Base-by-base conservation (phyloP, 2,329 filamentous ascomycete genomes). In the Neofusicoccum kwambonambiense region DNA sequence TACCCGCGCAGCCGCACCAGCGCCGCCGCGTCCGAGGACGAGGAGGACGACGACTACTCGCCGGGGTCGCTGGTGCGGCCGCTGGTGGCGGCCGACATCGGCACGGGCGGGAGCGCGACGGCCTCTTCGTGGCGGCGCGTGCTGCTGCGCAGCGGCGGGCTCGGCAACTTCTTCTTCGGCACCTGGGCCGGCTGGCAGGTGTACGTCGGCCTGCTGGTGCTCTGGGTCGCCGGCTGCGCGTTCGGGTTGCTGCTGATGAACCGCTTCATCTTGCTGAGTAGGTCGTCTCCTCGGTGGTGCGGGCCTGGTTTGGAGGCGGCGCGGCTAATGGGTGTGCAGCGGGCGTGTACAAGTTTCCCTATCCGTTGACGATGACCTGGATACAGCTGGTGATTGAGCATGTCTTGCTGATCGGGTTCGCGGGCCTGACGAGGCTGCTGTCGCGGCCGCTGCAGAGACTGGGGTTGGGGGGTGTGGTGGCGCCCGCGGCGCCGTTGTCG, bases 351-450 rank as follows among this genome's bases (percentile, higher is more conserved):
- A 79, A 78, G 75, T 85, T 86, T 66, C 80, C 80, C 1, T 85
- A 83, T 66, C 83, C 83, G 13, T 73, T 85, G 35, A 80, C 82
- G 8, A 77, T 80, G 58, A 84, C 83, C 0, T 79, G 83, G 34
- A 70, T 84, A 17, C 81, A 86, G 68, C 77, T 86, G 44, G 69
- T 82, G 51, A 78, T 84, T 61, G 81, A 82, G 3, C 83, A 85
- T 66, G 66, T 80, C 4, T 78, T 82, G 42, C 75, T 86, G 52
- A 67, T 83, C 4, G 75, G 79, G 62, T 79, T 78, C 37, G 80
- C 83, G 17, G 81, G 78, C 62, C 74, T 85, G 27, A 83, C 82
- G 1, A 75, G 83, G 66, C 77, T 77, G 47, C 73, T 83, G 19
- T 76, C 76, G 34, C 73, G 74, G 1, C 78, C 77, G 11, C 72